Conservation (phyloP, 805 yeast species). For the Saccharomyces jurei region DNA sequence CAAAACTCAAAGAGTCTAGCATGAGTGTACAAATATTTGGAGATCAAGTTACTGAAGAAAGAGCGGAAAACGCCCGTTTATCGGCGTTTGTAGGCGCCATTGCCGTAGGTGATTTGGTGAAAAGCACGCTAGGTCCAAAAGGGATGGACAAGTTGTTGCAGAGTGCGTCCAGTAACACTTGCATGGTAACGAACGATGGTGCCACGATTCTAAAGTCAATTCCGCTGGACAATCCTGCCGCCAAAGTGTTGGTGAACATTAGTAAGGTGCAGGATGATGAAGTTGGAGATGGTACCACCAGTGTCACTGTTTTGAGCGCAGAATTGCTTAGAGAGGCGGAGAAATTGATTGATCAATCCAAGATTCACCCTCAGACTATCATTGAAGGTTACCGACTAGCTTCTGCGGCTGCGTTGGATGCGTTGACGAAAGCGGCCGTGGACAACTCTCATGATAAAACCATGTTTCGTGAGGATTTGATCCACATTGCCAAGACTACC, state of each 20-base stretch:
- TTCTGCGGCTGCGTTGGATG: conserved; percentile 68
- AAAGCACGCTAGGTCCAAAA: conserved; percentile 91
- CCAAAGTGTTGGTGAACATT: conserved; percentile 87
- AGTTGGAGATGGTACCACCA: conserved; percentile 97
- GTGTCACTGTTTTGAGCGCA: conserved; percentile 85
- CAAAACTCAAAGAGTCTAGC: neutral
- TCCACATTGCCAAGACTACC: conserved; percentile 87
- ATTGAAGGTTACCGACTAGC: conserved; percentile 94
- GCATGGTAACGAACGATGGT: conserved; percentile 93
- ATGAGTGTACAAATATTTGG: conserved; percentile 81
- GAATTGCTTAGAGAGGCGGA: conserved; percentile 93
- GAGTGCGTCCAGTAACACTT: conserved; percentile 68
- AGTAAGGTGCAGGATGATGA: conserved; percentile 96
- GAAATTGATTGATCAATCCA: conserved; percentile 70
- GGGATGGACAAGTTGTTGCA: conserved; percentile 97
- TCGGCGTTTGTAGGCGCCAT: conserved; percentile 97
- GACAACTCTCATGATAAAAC: conserved; percentile 56
- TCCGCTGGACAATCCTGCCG: conserved; percentile 96
- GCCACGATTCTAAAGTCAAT: conserved; percentile 92
- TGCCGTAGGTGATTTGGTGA: conserved; percentile 96
- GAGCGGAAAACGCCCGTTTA: conserved; percentile 96
- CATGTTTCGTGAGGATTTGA: conserved; percentile 63
- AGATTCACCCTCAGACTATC: conserved; percentile 95
- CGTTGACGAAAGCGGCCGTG: conserved; percentile 70
- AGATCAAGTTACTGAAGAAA: conserved; percentile 94